Conservation (phyloP, 148 eudicot species). For the Polygonum maritimum region DNA sequence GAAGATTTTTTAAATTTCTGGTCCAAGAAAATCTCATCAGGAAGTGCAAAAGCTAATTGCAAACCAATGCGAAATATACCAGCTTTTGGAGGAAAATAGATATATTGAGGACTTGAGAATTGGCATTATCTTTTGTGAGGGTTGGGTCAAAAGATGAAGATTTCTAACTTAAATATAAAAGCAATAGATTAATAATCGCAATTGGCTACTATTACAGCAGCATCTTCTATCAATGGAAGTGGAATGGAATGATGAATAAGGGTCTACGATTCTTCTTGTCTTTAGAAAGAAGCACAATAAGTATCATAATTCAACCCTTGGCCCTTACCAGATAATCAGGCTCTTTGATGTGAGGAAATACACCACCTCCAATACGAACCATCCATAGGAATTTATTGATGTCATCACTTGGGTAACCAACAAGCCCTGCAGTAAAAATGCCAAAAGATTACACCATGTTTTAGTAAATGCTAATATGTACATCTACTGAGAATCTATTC, state of each 20-base stretch:
- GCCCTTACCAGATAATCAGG: slow-evolving; percentile 81
- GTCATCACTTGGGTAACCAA: slow-evolving; percentile 98
- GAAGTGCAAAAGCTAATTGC: not conserved
- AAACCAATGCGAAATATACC: not conserved
- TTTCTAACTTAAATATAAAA: not conserved
- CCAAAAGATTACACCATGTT: slow-evolving; percentile 8
- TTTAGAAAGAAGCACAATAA: slow-evolving; percentile 9
- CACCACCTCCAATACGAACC: slow-evolving; percentile 99
- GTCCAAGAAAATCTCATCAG: not conserved
- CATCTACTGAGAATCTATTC: slow-evolving; percentile 15
- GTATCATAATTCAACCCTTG: not conserved
- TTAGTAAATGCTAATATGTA: not conserved
- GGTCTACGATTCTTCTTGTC: not conserved
- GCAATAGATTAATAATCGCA: not conserved
- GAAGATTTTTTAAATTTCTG: not conserved
- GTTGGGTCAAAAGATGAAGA: not conserved
- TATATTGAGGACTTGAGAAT: not conserved
- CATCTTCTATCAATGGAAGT: not conserved
- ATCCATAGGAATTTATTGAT: slow-evolving; percentile 97
- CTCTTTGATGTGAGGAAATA: slow-evolving; percentile 93
- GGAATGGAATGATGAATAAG: not conserved
- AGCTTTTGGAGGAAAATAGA: not conserved
- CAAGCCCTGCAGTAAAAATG: slow-evolving; percentile 49
- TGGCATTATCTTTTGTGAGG: not conserved
- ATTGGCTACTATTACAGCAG: not conserved